phyloP scores from a whole-genome alignment of 148 eudicot genomes.

The Euryodendron excelsum region DNA sequence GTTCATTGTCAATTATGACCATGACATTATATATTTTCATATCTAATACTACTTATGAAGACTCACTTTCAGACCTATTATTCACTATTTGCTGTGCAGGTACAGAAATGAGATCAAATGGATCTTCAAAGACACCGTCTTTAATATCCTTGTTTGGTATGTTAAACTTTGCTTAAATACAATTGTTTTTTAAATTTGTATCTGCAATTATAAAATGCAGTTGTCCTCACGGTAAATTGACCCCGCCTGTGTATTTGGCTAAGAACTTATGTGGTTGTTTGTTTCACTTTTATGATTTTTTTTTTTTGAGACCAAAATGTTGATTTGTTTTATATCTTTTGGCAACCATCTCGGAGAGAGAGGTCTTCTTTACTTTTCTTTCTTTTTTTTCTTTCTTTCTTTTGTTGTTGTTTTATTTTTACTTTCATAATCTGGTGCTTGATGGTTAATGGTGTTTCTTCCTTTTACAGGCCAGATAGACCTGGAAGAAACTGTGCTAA shows the following conservation, averaged over 20 bases:
- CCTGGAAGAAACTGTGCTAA: slow-evolving; percentile 25
- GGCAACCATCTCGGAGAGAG: not conserved
- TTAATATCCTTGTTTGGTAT: slow-evolving; percentile 58
- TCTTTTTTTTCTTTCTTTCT: too few relatives aligned
- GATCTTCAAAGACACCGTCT: slow-evolving; percentile 50
- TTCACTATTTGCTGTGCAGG: slow-evolving; percentile 32
- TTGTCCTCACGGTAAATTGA: too few relatives aligned
- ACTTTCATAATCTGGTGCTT: not conserved
- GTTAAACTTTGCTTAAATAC: slow-evolving; percentile 6
- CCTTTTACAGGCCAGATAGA: slow-evolving; percentile 22
- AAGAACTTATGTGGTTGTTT: too few relatives aligned
- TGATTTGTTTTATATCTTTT: too few relatives aligned
- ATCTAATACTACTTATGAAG: not conserved
- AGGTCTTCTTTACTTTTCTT: too few relatives aligned
- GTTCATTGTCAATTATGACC: not conserved
- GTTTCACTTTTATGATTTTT: too few relatives aligned
- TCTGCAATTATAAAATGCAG: not conserved
- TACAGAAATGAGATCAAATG: slow-evolving; percentile 31
- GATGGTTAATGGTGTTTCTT: not conserved
- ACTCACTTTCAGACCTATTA: not conserved
- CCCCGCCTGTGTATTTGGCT: too few relatives aligned
- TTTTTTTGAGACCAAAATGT: too few relatives aligned
- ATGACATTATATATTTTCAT: not conserved
- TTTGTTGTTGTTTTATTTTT: not conserved
- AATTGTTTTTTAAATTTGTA: not conserved